Conservation (phyloP, 768 basidiomycete species). For the Pleurotus citrinopileatus region DNA sequence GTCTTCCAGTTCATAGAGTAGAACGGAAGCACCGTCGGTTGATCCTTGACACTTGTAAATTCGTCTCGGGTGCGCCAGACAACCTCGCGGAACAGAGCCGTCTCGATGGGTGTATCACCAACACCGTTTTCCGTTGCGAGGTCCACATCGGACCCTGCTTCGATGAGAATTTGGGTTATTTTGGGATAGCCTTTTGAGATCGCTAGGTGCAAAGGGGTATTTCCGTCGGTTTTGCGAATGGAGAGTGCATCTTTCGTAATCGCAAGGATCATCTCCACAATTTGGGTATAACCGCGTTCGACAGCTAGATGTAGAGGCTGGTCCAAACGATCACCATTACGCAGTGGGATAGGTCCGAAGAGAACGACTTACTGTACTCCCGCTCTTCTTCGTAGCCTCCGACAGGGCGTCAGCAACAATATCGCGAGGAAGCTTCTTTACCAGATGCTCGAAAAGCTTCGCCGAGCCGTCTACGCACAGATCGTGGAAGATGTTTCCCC, state of each 20-base stretch:
- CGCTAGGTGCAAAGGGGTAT: constrained; percentile 51
- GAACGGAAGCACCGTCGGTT: neutral
- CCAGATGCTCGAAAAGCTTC: constrained; percentile 37
- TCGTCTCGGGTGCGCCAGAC: constrained; percentile 16
- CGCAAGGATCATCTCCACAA: constrained; percentile 35
- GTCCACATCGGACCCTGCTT: constrained; percentile 32
- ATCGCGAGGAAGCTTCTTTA: constrained; percentile 50
- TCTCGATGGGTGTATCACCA: constrained; percentile 41
- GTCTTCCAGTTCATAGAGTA: neutral
- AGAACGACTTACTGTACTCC: constrained; percentile 41
- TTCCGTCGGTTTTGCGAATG: constrained; percentile 44
- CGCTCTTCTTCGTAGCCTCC: constrained; percentile 41
- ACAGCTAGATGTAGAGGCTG: constrained; percentile 59
- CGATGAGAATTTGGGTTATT: constrained; percentile 37
- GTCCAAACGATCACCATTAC: constrained; percentile 1
- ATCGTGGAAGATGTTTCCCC: constrained; percentile 58
- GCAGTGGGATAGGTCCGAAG: neutral
- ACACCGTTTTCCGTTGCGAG: constrained; percentile 50
- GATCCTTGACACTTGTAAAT: neutral
- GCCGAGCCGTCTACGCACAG: constrained; percentile 27
- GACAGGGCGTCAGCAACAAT: constrained; percentile 38
- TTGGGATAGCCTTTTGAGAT: constrained; percentile 28
- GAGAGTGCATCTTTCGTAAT: constrained; percentile 33
- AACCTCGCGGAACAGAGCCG: constrained; percentile 27
- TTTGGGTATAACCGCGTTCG: constrained; percentile 24